These are phyloP conservation scores for Porcisia deanei DNA, from an alignment of 208 protist genomes.

Conservation along the genomic window DNA sequence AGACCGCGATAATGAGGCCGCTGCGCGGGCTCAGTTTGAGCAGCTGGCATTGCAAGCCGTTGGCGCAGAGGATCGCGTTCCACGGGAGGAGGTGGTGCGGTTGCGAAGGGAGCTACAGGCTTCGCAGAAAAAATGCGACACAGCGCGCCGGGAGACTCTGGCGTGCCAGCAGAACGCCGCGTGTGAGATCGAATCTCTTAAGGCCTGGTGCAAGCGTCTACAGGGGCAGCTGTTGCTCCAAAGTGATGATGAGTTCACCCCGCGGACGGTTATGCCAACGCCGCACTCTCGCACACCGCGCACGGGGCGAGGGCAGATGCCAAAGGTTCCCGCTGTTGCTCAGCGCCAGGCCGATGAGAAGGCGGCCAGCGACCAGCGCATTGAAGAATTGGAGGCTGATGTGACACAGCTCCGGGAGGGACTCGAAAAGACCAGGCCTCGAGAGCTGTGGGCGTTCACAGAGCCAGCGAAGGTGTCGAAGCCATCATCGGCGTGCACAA, in stretches of 20 bases:
- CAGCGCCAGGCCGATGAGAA: slow-evolving; percentile 30
- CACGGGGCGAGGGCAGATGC: slow-evolving; percentile 16
- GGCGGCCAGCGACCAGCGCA: slow-evolving; percentile 21
- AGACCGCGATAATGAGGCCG: slow-evolving; percentile 33
- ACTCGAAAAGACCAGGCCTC: slow-evolving; percentile 19
- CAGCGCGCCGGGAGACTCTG: slow-evolving; percentile 16
- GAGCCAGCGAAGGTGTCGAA: slow-evolving; percentile 7
- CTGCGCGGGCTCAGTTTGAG: slow-evolving; percentile 39
- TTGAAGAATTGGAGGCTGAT: slow-evolving; percentile 34
- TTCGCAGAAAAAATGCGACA: slow-evolving; percentile 18
- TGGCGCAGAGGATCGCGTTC: slow-evolving; percentile 21
- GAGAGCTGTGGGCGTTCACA: slow-evolving; percentile 16
- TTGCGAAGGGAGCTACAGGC: slow-evolving; percentile 28
- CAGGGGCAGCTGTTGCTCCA: slow-evolving; percentile 27
- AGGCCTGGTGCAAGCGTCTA: slow-evolving; percentile 49
- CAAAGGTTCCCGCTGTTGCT: slow-evolving; percentile 8
- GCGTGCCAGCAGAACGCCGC: slow-evolving; percentile 30
- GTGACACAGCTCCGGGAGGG: slow-evolving; percentile 31
- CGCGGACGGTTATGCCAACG: slow-evolving; percentile 20
- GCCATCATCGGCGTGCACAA: not conserved
- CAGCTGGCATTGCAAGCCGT: slow-evolving; percentile 41
- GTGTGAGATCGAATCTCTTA: slow-evolving; percentile 48
- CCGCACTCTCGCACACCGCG: slow-evolving; percentile 26
- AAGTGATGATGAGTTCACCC: slow-evolving; percentile 28
- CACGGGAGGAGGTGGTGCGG: slow-evolving; percentile 35